Percentiles rank a stretch among this genome's conserved stretches.
These are phyloP conservation scores for Medicago ruthenica DNA, from an alignment of 306 rosid genomes.

Conservation along the genomic window DNA sequence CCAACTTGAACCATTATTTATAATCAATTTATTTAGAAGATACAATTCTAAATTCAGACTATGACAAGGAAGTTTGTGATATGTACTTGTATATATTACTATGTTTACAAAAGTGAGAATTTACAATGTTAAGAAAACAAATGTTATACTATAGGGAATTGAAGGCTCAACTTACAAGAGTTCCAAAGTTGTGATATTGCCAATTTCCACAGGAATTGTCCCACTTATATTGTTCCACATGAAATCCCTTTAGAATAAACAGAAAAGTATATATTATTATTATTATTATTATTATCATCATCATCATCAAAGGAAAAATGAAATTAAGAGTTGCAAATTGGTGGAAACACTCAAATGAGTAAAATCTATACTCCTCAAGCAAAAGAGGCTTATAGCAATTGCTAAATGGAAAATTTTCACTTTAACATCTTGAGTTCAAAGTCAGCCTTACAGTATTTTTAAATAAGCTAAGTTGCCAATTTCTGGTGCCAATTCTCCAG, in stretches of 20 bases:
- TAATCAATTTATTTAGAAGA: not conserved
- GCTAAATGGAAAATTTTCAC: not conserved
- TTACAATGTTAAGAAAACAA: not conserved
- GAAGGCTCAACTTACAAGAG: slow-evolving; percentile 4
- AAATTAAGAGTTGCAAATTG: not conserved
- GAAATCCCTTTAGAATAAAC: slow-evolving; percentile 5
- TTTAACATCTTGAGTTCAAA: not conserved
- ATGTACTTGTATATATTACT: too few relatives aligned
- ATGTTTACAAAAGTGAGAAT: not conserved
- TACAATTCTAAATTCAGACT: not conserved
- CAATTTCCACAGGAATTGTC: not conserved
- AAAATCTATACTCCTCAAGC: not conserved
- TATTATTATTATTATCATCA: too few relatives aligned
- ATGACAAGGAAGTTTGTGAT: not conserved
- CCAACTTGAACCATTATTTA: not conserved
- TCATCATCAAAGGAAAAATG: too few relatives aligned
- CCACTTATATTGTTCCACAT: slow-evolving; percentile 27
- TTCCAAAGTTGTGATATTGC: slow-evolving; percentile 19
- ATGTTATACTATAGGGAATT: not conserved
- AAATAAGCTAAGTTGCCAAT: slow-evolving; percentile 22
- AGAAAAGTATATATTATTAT: not conserved
- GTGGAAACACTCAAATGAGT: not conserved
- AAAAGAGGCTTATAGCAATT: not conserved
- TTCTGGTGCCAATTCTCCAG: slow-evolving; percentile 18
- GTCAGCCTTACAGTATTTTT: not conserved